phyloP scores from a whole-genome alignment of 2,329 filamentous ascomycete species.

The Sclerotinia sclerotiorum region DNA sequence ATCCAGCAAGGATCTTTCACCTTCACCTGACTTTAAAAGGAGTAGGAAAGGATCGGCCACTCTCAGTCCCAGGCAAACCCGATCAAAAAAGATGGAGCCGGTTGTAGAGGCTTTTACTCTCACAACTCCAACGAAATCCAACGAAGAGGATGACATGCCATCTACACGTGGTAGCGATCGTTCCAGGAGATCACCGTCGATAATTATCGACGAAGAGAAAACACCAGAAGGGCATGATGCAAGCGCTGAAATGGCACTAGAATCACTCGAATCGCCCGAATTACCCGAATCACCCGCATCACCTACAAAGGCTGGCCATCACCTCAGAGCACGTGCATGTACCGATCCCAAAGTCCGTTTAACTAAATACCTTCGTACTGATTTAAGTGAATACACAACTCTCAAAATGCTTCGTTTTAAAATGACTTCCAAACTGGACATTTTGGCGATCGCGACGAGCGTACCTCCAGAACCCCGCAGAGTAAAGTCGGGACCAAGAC shows the following conservation, averaged over 20 bases:
- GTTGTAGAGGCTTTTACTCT: constrained; percentile 1
- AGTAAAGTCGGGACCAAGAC: constrained; percentile 57
- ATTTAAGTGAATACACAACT: constrained; percentile 53
- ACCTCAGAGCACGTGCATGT: constrained; percentile 29
- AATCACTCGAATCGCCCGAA: constrained; percentile 28
- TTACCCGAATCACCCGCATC: constrained; percentile 33
- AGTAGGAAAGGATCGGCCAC: neutral
- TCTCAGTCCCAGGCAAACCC: constrained; percentile 19
- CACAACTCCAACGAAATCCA: constrained; percentile 18
- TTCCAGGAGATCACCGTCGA: constrained; percentile 26
- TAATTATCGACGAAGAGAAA: constrained; percentile 30
- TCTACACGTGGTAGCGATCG: constrained; percentile 4
- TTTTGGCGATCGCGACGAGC: constrained; percentile 55
- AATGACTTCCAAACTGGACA: constrained; percentile 51
- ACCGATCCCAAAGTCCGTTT: constrained; percentile 35
- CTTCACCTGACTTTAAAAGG: neutral
- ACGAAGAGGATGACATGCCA: constrained; percentile 1
- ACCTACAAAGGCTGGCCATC: constrained; percentile 31
- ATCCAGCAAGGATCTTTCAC: constrained; percentile 1
- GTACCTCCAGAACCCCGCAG: constrained; percentile 52
- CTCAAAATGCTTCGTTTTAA: constrained; percentile 54
- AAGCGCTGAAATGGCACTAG: constrained; percentile 37
- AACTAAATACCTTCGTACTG: constrained; percentile 38
- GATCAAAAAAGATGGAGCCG: constrained; percentile 12
- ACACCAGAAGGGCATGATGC: constrained; percentile 37